Evolutionary conservation across 208 protist genomes (phyloP).

Genomic region (Acanthamoeba healyi): DNA sequence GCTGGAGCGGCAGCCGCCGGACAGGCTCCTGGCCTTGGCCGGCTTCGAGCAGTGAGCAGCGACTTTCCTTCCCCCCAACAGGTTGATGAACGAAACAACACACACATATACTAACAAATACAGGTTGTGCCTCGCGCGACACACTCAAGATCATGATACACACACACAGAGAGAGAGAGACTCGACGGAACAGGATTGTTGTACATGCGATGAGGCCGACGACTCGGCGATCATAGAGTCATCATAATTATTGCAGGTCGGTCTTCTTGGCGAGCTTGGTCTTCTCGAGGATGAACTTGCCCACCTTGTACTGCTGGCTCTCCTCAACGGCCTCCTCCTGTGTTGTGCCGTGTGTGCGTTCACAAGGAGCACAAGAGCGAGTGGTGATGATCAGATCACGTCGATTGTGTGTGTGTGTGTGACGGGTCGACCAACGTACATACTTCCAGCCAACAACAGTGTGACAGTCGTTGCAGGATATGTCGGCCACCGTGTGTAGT

Average conservation of each 20-base stretch:
- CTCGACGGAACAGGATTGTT: too few relatives aligned
- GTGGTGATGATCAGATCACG: neutral
- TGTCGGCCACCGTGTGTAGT: too few relatives aligned
- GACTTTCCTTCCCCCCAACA: too few relatives aligned
- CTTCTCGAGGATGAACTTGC: slow-evolving; percentile 84
- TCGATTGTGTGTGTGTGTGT: too few relatives aligned
- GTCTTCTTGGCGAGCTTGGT: slow-evolving; percentile 53
- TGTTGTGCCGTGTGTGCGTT: neutral
- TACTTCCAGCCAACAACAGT: slow-evolving; percentile 74
- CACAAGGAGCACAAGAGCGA: neutral
- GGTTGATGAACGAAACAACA: too few relatives aligned
- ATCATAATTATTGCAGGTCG: neutral
- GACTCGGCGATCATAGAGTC: too few relatives aligned
- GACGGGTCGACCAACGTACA: slow-evolving; percentile 57
- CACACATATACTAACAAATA: too few relatives aligned
- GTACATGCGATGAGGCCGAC: too few relatives aligned
- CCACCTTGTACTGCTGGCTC: slow-evolving; percentile 82
- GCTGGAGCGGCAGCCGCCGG: neutral
- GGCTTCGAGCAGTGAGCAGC: neutral
- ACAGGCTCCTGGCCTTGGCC: neutral
- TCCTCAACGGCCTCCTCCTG: slow-evolving; percentile 80
- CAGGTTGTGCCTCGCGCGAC: too few relatives aligned
- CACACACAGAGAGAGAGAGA: too few relatives aligned
- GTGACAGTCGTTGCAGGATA: too few relatives aligned
- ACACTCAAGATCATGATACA: too few relatives aligned